phyloP scores from a whole-genome alignment of 2,329 filamentous ascomycete species.

The Xylariaceae sp. region DNA sequence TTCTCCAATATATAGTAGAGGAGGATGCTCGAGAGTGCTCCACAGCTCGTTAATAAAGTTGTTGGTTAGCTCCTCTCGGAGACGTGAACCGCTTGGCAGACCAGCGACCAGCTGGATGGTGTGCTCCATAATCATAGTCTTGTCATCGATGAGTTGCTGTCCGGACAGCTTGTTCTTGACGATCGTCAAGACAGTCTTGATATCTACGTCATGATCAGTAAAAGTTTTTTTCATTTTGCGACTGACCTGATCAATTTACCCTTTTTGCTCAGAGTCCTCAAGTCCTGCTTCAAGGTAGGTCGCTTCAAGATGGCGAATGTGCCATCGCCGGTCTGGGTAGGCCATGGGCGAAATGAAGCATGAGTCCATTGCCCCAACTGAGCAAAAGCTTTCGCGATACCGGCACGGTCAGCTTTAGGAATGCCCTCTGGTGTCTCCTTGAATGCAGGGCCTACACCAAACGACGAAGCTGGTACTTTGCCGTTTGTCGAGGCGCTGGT shows the following conservation, averaged over 20 bases:
- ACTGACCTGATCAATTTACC: constrained; percentile 33
- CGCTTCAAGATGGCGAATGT: constrained; percentile 49
- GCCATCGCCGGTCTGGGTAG: constrained; percentile 60
- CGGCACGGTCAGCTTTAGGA: constrained; percentile 30
- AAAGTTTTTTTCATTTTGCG: background rate
- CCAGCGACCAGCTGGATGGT: constrained; percentile 66
- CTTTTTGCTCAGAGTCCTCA: constrained; percentile 50
- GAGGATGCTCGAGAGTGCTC: constrained; percentile 69
- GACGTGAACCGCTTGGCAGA: constrained; percentile 59
- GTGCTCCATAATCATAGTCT: constrained; percentile 72
- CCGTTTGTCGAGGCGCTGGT: constrained; percentile 14
- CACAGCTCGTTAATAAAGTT: constrained; percentile 66
- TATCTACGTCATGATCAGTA: constrained; percentile 44
- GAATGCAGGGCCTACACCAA: constrained; percentile 15
- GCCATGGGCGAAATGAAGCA: constrained; percentile 58
- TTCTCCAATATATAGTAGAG: constrained; percentile 60
- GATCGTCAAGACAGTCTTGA: constrained; percentile 59
- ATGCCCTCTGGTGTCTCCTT: constrained; percentile 19
- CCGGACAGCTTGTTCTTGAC: constrained; percentile 61
- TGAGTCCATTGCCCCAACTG: constrained; percentile 35
- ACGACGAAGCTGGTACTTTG: constrained; percentile 11
- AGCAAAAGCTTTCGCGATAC: constrained; percentile 32
- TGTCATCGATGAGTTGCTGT: constrained; percentile 63
- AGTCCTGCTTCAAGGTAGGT: constrained; percentile 51
- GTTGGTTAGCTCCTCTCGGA: constrained; percentile 61